These are phyloP conservation scores for Aspergillus carlsbadensis DNA, from an alignment of 495 filamentous ascomycete genomes.

Conservation along the genomic window DNA sequence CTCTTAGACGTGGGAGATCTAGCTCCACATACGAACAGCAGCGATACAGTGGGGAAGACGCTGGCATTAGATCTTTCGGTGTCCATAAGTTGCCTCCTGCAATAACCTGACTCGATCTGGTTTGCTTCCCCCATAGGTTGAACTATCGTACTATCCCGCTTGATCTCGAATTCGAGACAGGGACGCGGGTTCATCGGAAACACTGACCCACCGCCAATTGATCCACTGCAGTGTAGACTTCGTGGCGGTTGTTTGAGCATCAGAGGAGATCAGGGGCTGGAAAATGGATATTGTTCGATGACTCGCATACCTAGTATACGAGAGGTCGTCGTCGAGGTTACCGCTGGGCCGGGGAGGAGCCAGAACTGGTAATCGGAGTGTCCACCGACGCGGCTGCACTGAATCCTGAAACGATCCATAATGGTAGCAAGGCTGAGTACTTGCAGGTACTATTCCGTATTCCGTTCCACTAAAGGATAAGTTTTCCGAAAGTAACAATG, in stretches of 20 bases:
- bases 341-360: not conserved
- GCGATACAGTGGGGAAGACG: not conserved
- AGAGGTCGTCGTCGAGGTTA: not conserved
- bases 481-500: not conserved
- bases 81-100: not conserved
- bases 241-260: not conserved
- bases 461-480: not conserved
- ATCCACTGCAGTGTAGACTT: not conserved
- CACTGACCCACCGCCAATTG: not conserved
- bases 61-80: not conserved
- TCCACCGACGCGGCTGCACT: conserved; percentile 1
- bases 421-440: not conserved
- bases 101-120: not conserved
- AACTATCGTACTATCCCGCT: not conserved
- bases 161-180: not conserved
- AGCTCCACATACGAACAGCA: not conserved
- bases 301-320: not conserved
- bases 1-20: not conserved
- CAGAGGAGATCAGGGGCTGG: not conserved
- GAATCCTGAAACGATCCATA: conserved; percentile 7
- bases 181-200: not conserved
- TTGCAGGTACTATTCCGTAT: not conserved
- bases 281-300: not conserved
- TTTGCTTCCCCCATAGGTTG: not conserved
- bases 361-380: not conserved